phyloP scores from a whole-genome alignment of 441 rosid genomes.

The Gossypium gossypioides region DNA sequence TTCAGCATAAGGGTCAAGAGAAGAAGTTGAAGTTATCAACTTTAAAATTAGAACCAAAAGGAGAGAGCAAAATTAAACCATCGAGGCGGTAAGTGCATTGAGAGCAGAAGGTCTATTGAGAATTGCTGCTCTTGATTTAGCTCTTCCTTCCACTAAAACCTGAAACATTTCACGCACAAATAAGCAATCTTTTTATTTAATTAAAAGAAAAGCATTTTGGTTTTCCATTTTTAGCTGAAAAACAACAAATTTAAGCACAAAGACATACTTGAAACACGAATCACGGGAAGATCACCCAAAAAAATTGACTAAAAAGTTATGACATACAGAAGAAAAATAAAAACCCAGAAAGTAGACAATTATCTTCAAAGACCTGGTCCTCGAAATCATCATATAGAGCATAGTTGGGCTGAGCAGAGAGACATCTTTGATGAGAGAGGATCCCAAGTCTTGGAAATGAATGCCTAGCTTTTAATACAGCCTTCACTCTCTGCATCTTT shows the following conservation, averaged over 20 bases:
- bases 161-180: constrained; percentile 20
- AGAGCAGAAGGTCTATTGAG: constrained; percentile 64
- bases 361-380: constrained; percentile 43
- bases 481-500: constrained; percentile 55
- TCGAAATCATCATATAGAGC: constrained; percentile 35
- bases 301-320: background rate
- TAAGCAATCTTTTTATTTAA: background rate
- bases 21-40: background rate
- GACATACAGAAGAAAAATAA: background rate
- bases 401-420: constrained; percentile 62
- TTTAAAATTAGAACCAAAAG: background rate
- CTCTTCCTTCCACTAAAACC: constrained; percentile 87
- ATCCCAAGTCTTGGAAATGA: constrained; percentile 31
- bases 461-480: constrained; percentile 29
- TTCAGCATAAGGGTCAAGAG: background rate
- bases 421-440: constrained; percentile 29
- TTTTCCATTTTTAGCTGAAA: constrained; percentile 5
- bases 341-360: background rate
- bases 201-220: background rate
- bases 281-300: too few species aligned
- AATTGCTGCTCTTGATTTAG: constrained; percentile 81
- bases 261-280: background rate
- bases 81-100: constrained; percentile 61
- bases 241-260: background rate
- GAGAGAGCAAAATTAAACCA: constrained; percentile 36